Evolutionary conservation across 768 basidiomycete genomes (phyloP).

Genomic region (Ramaria rubella): DNA sequence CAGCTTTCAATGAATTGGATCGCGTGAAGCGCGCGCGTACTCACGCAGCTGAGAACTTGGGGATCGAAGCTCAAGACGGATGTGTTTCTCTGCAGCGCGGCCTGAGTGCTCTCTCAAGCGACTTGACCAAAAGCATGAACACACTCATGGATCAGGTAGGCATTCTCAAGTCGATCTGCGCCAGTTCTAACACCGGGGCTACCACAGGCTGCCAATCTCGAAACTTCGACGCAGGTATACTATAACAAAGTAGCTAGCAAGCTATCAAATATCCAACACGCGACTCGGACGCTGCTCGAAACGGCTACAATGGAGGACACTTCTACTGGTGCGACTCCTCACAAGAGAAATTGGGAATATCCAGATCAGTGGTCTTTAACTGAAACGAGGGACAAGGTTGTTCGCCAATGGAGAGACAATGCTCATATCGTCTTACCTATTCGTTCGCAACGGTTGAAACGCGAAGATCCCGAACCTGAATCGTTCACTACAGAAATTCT

Average conservation of each 20-base stretch:
- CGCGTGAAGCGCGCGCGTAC: constrained; percentile 63
- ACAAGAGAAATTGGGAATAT: constrained; percentile 67
- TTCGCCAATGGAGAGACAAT: constrained; percentile 33
- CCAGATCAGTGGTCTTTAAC: constrained; percentile 69
- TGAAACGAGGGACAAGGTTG: constrained; percentile 49
- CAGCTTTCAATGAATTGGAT: constrained; percentile 56
- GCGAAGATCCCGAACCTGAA: background rate
- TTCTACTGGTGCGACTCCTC: constrained; percentile 69
- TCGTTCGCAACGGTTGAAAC: background rate
- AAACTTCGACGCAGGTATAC: constrained; percentile 38
- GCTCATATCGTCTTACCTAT: background rate
- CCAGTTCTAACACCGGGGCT: background rate
- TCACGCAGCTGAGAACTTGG: constrained; percentile 48
- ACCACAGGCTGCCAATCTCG: constrained; percentile 37
- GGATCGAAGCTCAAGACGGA: constrained; percentile 43
- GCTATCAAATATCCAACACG: constrained; percentile 26
- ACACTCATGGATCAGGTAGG: constrained; percentile 49
- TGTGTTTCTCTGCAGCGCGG: constrained; percentile 46
- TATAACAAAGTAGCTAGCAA: constrained; percentile 35
- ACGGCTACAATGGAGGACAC: constrained; percentile 57
- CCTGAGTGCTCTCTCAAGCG: constrained; percentile 43
- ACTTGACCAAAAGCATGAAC: constrained; percentile 37
- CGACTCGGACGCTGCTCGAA: constrained; percentile 37
- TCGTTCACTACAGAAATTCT: background rate
- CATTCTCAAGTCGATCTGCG: background rate